Percentiles rank a stretch among this genome's conserved stretches.
Conservation (phyloP, 139 green algal species). For the Coccomyxa sp. region DNA sequence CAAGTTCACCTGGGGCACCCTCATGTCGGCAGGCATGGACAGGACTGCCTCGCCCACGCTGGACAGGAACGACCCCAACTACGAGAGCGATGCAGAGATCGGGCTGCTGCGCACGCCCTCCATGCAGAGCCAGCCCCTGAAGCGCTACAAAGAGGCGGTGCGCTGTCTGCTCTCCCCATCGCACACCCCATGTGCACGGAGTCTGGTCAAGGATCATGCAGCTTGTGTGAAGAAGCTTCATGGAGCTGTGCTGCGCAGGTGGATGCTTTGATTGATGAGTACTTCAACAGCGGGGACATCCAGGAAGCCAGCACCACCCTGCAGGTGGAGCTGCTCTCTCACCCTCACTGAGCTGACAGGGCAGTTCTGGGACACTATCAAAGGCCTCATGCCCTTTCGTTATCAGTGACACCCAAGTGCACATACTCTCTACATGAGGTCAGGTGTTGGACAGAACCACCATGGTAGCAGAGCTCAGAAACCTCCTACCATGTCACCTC, state of each 20-base stretch:
- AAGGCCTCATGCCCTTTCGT: background rate
- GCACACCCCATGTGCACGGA: background rate
- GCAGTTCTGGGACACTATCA: no score
- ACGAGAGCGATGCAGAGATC: constrained; percentile 70
- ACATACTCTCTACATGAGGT: no score
- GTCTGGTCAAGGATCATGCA: background rate
- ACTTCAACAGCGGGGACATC: constrained; percentile 76
- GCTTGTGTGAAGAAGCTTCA: background rate
- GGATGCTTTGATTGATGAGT: constrained; percentile 76
- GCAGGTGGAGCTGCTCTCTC: background rate
- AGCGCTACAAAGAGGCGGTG: constrained; percentile 68
- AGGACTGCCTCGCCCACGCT: background rate
- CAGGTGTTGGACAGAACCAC: no score
- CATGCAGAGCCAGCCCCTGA: constrained; percentile 35
- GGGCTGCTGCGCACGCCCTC: background rate
- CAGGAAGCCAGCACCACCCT: constrained; percentile 44
- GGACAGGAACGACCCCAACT: constrained; percentile 83
- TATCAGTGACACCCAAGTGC: no score
- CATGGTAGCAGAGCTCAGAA: no score
- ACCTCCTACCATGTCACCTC: background rate
- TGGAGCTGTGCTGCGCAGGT: constrained; percentile 16
- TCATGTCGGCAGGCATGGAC: background rate
- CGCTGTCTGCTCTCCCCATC: background rate
- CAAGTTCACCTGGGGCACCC: constrained; percentile 80
- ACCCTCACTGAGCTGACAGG: no score